phyloP scores from a whole-genome alignment of 2,329 filamentous ascomycete genomes.

The Nemania sp. region DNA sequence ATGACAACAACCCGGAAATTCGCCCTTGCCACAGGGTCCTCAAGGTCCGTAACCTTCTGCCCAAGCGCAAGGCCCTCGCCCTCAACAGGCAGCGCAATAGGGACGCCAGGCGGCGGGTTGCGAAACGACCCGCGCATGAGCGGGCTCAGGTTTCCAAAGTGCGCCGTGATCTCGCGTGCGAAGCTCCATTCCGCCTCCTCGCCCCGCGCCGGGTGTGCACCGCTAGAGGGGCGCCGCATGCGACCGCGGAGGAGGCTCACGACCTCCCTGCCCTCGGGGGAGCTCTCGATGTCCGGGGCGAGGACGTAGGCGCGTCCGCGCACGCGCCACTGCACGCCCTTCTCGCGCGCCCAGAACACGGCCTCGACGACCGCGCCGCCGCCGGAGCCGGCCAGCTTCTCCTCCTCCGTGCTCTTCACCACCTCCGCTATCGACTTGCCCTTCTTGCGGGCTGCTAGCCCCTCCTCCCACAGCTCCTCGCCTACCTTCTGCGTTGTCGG shows the following conservation, averaged over 20 bases:
- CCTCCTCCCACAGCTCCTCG: constrained; percentile 40
- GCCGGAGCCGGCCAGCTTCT: constrained; percentile 61
- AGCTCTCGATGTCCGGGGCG: constrained; percentile 68
- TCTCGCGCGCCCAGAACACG: constrained; percentile 73
- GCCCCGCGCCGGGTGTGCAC: constrained; percentile 35
- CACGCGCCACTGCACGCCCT: constrained; percentile 85
- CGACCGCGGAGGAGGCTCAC: constrained; percentile 69
- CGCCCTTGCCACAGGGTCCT: constrained; percentile 75
- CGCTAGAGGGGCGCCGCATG: constrained; percentile 64
- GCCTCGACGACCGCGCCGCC: constrained; percentile 82
- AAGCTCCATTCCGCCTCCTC: constrained; percentile 75
- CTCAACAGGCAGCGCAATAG: constrained; percentile 64
- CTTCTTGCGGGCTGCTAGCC: constrained; percentile 22
- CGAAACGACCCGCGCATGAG: constrained; percentile 82
- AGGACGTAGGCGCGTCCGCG: constrained; percentile 82
- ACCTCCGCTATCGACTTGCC: constrained; percentile 52
- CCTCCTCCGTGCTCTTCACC: constrained; percentile 53
- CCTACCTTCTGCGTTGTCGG: constrained; percentile 57
- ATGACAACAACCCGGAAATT: constrained; percentile 90
- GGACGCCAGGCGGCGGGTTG: constrained; percentile 75
- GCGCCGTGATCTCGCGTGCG: constrained; percentile 81
- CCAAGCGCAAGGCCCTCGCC: constrained; percentile 59
- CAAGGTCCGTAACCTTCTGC: constrained; percentile 75
- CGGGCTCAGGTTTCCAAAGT: constrained; percentile 91
- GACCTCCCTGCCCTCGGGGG: constrained; percentile 66